Evolutionary conservation across 73 alveolate species (phyloP), one percentile per base, ranked within the genome.

Genomic region (Paramecium sexaurelia): DNA sequence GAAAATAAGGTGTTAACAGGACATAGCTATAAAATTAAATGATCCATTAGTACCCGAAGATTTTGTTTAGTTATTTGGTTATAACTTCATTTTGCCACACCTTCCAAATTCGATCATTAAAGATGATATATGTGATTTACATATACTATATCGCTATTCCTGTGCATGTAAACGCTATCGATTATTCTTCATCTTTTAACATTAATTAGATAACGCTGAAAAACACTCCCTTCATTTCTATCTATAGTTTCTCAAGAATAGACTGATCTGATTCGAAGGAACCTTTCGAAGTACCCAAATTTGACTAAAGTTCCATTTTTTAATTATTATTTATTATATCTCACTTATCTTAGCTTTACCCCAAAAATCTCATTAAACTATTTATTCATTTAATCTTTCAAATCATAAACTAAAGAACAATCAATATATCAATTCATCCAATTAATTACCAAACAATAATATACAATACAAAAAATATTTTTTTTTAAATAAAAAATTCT

Each of bases 321-420:
- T 39, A 19, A 37, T 29, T 29, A 29, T 29, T 32, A 61, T 26
- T 61, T 29, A 29, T 61, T 61, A 61, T 61, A 61, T 61, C 43
- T 61, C 43, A 78, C 27, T 19, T 19, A 73, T 78, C 90, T 45
- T 78, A 29, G 27, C 41, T 87, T 27, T 88, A 71, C 20, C 68
- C 24, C 55, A 68, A 88, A 68, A 55, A 26, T 15, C 91, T 75
- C 10, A 88, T 71, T 4, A 68, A 88, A 8, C n/a, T 26, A 27
- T 88, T 75, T 22, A 88, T 88, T 20, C 55, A 32, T 68, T 69
- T 88, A 15, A 82, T 71, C 55, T 51, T 55, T 24, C 41, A 47
- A 43, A 88, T 88, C 39, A 88, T 91, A 29, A 57, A 27, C 20
- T 69, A 47, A 15, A 91, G 94, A 5, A 88, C 71, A 90, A 88